These are phyloP conservation scores for Lactarius indigo DNA, from an alignment of 768 basidiomycete genomes.

Conservation along the genomic window DNA sequence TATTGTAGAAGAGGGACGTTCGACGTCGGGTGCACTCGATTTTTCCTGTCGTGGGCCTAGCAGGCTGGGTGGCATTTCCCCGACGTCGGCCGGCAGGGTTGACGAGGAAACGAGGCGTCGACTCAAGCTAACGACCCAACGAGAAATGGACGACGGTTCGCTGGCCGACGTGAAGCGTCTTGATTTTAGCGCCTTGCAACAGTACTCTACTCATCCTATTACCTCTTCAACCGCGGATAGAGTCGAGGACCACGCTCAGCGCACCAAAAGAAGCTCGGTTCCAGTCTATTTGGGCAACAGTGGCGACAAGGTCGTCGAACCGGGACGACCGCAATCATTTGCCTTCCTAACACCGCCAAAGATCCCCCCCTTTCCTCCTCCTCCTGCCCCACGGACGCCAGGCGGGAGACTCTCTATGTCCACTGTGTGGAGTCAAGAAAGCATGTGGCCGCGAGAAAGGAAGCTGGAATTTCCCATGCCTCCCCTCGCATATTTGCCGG, in stretches of 20 bases:
- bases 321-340: neutral
- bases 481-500: constrained; percentile 6
- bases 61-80: constrained; percentile 12
- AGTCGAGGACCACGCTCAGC: neutral
- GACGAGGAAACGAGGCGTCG: constrained; percentile 1
- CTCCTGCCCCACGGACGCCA: neutral
- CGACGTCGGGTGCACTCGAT: neutral
- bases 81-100: neutral
- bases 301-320: neutral
- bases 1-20: constrained; percentile 13
- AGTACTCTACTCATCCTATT: neutral
- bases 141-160: neutral
- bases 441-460: constrained; percentile 18
- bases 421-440: constrained; percentile 21
- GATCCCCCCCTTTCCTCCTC: neutral
- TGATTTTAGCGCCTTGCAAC: neutral
- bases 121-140: neutral
- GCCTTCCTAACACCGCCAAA: neutral
- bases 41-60: constrained; percentile 14
- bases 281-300: neutral
- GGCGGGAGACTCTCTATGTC: constrained; percentile 9
- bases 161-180: neutral
- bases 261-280: neutral
- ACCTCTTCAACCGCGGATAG: neutral
- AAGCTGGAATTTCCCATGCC: constrained; percentile 5